Evolutionary conservation across 1,284 basidiomycete species (phyloP), one percentile per base, ranked within the genome.

Genomic region (Porodaedalea pini): DNA sequence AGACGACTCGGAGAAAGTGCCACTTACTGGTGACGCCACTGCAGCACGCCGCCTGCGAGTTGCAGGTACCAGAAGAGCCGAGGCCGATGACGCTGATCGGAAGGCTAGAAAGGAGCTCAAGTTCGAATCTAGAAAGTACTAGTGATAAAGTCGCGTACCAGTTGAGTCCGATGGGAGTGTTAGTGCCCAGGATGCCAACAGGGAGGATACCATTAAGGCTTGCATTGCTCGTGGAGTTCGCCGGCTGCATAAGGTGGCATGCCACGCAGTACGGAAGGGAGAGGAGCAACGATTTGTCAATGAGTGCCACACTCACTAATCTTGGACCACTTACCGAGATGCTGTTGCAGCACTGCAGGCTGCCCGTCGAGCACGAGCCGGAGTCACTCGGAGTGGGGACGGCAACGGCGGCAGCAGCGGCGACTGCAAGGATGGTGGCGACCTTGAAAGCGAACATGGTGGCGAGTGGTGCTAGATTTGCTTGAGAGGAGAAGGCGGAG

Each of bases 391-490:
- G 49, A 3, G 37, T 13, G 19, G 27, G 21, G 15, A 36, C 31
- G 27, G 25, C 23, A 43, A 55, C 41, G 11, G 34, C 37, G 37
- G 43, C 23, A 37, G 50, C 10, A 17, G 44, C n/a, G 31, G 50
- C 47, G 29, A 57, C 45, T n/a, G 59, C 59, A 44, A 57, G 51
- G 47, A 59, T 34, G 13, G 54, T 47, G 54, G 40, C 47, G 34
- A 59, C 11, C 36, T 52, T 57, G 55, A 45, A 57, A 10, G 52
- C 51, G 27, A 58, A 21, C 52, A 54, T 58, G 17, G 49, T 49
- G 41, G n/a, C n/a, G n/a, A n/a, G n/a, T n/a, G n/a, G n/a, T n/a
- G 3, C 39, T 44, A n/a, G n/a, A n/a, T n/a, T n/a, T n/a, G n/a
- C n/a, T n/a, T n/a, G n/a, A n/a, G n/a, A n/a, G n/a, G n/a, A n/a